Conservation (phyloP, 768 basidiomycete species). For the Psilocybe sp. region DNA sequence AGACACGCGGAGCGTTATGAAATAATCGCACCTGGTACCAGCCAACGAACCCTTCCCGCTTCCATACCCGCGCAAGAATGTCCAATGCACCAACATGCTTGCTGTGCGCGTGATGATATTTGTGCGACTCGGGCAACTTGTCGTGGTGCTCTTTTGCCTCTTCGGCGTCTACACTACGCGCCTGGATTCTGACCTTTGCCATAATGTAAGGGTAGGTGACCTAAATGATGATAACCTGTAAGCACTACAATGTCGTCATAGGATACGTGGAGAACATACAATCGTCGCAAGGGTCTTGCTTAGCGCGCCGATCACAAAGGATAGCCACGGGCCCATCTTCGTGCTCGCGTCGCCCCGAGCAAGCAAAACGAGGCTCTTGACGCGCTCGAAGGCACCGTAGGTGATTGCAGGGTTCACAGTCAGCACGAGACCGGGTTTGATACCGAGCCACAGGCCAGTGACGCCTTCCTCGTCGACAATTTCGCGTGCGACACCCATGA, state of each 20-base stretch:
- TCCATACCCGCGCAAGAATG: conserved; percentile 68
- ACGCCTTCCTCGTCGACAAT: conserved; percentile 89
- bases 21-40: conserved; percentile 82
- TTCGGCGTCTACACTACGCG: conserved; percentile 62
- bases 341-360: conserved; percentile 44
- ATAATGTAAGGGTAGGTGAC: conserved; percentile 95
- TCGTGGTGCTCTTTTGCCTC: conserved; percentile 40
- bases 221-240: conserved; percentile 32
- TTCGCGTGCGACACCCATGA: conserved; percentile 76
- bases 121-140: conserved; percentile 32
- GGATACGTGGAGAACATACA: conserved; percentile 44
- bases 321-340: conserved; percentile 74
- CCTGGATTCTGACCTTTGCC: conserved; percentile 96
- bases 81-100: conserved; percentile 74
- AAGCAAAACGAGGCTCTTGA: conserved; percentile 72
- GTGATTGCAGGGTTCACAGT: conserved; percentile 98
- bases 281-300: conserved; percentile 96
- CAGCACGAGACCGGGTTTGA: conserved; percentile 90
- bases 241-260: not conserved
- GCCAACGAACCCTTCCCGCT: conserved; percentile 78
- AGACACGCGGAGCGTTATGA: not conserved
- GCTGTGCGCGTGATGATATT: conserved; percentile 40
- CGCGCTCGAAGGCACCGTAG: conserved; percentile 90
- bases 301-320: conserved; percentile 85
- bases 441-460: conserved; percentile 87